A percentile compares a stretch with the other conserved stretches of the same genome.
phyloP scores from a whole-genome alignment of 441 rosid species.

The Macaranga tanarius region DNA sequence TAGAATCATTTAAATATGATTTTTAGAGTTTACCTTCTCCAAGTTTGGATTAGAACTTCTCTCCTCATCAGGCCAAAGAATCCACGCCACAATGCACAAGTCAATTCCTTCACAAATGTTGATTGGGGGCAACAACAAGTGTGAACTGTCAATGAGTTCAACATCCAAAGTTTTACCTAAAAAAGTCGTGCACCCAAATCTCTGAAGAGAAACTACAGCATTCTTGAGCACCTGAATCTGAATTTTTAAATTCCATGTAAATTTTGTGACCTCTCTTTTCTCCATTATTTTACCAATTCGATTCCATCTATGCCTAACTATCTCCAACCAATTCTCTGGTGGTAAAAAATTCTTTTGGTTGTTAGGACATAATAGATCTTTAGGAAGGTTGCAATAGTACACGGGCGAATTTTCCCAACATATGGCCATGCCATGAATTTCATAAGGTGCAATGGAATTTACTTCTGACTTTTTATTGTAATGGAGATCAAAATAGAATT shows the following conservation, averaged over 20 bases:
- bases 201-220: constrained; percentile 70
- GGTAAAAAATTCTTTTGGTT: constrained; percentile 39
- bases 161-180: constrained; percentile 42
- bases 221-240: constrained; percentile 84
- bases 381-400: constrained; percentile 76
- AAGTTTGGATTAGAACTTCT: constrained; percentile 80
- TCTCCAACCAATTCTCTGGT: constrained; percentile 45
- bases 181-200: constrained; percentile 48
- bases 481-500: constrained; percentile 89
- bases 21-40: constrained; percentile 64
- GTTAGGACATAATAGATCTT: constrained; percentile 59
- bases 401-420: constrained; percentile 93
- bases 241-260: constrained; percentile 91
- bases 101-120: constrained; percentile 64
- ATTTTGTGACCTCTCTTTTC: constrained; percentile 61
- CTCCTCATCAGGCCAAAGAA: constrained; percentile 99
- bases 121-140: constrained; percentile 52
- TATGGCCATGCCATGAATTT: constrained; percentile 86
- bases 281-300: constrained; percentile 75
- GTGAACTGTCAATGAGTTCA: constrained; percentile 56
- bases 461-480: constrained; percentile 55
- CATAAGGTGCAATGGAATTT: constrained; percentile 51
- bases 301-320: constrained; percentile 68
- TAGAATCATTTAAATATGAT: background rate
- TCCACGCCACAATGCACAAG: constrained; percentile 79